These are phyloP conservation scores for Xylaria castorea DNA, from an alignment of 495 filamentous ascomycete species.

Conservation along the genomic window DNA sequence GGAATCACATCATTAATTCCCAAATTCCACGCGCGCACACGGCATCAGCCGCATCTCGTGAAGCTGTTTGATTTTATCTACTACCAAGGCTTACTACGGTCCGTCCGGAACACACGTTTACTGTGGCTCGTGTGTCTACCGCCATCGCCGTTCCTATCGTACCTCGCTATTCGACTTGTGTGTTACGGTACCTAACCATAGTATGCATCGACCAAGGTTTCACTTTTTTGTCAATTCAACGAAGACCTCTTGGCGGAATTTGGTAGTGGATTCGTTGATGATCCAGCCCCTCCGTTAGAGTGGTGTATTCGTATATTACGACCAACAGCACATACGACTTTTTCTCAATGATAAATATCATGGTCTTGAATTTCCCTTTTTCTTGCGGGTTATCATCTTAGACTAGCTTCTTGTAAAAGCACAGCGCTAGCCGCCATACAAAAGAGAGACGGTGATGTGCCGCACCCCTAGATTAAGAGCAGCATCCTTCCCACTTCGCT, in stretches of 20 bases:
- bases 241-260: background rate
- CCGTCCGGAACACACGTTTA: background rate
- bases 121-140: background rate
- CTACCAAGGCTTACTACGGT: background rate
- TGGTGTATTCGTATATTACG: background rate
- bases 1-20: constrained; percentile 40
- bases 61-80: background rate
- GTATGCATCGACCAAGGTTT: background rate
- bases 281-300: background rate
- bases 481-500: background rate
- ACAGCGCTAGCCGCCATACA: background rate
- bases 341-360: background rate
- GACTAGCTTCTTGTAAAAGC: background rate
- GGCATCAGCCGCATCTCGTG: background rate
- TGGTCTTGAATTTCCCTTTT: background rate
- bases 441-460: background rate
- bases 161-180: background rate
- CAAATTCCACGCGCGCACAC: background rate
- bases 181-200: background rate
- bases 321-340: background rate
- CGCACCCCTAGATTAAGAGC: no score
- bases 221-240: background rate
- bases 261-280: background rate
- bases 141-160: background rate
- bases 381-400: background rate